phyloP scores from a whole-genome alignment of 768 basidiomycete genomes.

The Kwoniella pini region DNA sequence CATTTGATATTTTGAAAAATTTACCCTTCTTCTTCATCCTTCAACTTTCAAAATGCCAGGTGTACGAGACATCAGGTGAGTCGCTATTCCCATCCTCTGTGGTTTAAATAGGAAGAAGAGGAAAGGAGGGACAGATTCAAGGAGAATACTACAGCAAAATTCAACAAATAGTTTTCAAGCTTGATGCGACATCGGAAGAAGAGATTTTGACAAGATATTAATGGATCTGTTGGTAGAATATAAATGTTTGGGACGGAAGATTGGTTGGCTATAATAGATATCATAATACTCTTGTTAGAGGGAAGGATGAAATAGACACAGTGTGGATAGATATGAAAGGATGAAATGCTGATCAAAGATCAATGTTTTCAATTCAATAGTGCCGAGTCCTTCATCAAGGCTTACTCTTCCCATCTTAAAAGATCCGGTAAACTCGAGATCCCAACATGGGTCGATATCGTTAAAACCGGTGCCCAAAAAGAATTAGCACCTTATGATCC shows the following conservation, averaged over 20 bases:
- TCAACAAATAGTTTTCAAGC: too few species aligned
- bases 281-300: background rate
- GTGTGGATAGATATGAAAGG: too few species aligned
- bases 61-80: conserved; percentile 60
- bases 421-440: conserved; percentile 99
- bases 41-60: conserved; percentile 57
- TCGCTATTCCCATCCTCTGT: conserved; percentile 8
- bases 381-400: conserved; percentile 88
- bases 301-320: background rate
- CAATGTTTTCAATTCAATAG: conserved; percentile 56
- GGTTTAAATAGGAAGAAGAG: background rate
- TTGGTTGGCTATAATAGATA: too few species aligned
- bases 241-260: too few species aligned
- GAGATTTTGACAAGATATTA: too few species aligned
- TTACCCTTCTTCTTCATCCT: conserved; percentile 25
- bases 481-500: conserved; percentile 99
- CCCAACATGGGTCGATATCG: conserved; percentile 91
- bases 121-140: background rate
- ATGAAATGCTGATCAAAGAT: conserved; percentile 4
- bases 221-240: too few species aligned
- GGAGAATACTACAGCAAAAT: background rate
- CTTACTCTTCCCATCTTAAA: conserved; percentile 95
- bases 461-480: conserved; percentile 97
- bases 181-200: too few species aligned
- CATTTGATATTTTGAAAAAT: background rate